Base-by-base conservation (phyloP, 176 grass and related monocot genomes). In the Saccharum spontaneum region DNA sequence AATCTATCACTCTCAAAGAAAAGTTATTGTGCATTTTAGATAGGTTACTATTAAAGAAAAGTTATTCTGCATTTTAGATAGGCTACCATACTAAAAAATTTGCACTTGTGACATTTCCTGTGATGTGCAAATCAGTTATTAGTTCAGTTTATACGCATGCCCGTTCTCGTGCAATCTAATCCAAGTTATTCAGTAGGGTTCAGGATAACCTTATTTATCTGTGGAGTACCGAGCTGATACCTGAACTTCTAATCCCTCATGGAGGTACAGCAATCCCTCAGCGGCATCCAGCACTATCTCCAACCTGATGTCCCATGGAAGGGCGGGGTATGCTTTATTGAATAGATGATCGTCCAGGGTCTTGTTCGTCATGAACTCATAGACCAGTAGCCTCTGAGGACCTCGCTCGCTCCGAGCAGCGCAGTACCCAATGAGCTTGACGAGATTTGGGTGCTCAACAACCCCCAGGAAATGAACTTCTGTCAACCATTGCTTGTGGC, bases 401-500 rank as follows among this genome's bases (percentile, higher is more conserved):
- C 88, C 88, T 72, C 88, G 48, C 79, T 95, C 93, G 8, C 82
- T 73, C 52, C 78, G 90, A 2, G 43, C 69, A 0, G 88, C 55
- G 40, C 93, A 95, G 33, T 92, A 95, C 24, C 93, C 93, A 43
- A 95, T 89, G 73, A 95, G 88, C 45, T 82, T 92, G 49, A 95
- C 86, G 26, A 95, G 86, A 81, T 95, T 92, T 5, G 83, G 76
- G 71, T 95, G 93, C 71, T 92, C 86, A 10, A 95, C 93, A 69
- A 92, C 86, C 18, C 93, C 86, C 63, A 92, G 86, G 84, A 92
- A 95, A 38, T 90, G 88, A 64, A 95, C 90, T 90, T 95, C 93
- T 43, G 90, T 76, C 75, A 95, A 81, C 93, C 93, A 92, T 76
- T 95, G 86, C 52, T 94, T 94, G 79, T 94, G 93, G 15, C 93